phyloP scores from a whole-genome alignment of 73 alveolate species.

The Paramecium caudatum region DNA sequence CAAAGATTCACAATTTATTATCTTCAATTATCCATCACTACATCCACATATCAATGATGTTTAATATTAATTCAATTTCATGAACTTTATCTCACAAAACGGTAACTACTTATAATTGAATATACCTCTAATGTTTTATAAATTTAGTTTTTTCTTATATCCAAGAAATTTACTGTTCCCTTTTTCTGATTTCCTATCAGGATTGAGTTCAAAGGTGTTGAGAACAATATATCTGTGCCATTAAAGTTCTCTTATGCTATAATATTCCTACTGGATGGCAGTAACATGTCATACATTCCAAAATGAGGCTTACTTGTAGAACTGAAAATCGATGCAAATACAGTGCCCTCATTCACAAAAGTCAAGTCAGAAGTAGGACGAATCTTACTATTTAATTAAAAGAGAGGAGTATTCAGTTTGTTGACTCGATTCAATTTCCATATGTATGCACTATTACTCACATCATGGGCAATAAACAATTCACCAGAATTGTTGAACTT shows the following conservation, averaged over 20 bases:
- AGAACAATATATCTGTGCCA: conserved; percentile 55
- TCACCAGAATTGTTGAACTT: conserved; percentile 56
- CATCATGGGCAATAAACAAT: conserved; percentile 60
- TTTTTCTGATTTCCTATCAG: conserved; percentile 39
- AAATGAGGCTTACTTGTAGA: conserved; percentile 35
- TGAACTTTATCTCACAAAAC: conserved; percentile 22
- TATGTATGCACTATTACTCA: conserved; percentile 34
- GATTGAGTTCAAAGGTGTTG: conserved; percentile 56
- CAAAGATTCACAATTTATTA: conserved; percentile 8
- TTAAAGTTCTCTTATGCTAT: conserved; percentile 48
- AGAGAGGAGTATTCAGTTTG: conserved; percentile 34
- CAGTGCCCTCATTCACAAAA: conserved; percentile 57
- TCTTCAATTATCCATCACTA: conserved; percentile 41
- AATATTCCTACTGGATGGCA: conserved; percentile 33
- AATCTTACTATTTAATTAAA: background rate
- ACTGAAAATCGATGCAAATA: conserved; percentile 57
- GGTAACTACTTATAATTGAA: background rate
- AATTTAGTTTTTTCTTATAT: conserved; percentile 59
- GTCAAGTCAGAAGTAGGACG: conserved; percentile 52
- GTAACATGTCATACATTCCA: conserved; percentile 49
- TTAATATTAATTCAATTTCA: conserved; percentile 34
- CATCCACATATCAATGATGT: conserved; percentile 49
- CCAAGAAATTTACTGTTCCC: conserved; percentile 56
- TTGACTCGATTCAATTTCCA: conserved; percentile 49
- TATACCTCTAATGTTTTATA: conserved; percentile 58